Evolutionary conservation across 2,329 filamentous ascomycete genomes (phyloP).

Genomic region (Zymoseptoria passerinii): DNA sequence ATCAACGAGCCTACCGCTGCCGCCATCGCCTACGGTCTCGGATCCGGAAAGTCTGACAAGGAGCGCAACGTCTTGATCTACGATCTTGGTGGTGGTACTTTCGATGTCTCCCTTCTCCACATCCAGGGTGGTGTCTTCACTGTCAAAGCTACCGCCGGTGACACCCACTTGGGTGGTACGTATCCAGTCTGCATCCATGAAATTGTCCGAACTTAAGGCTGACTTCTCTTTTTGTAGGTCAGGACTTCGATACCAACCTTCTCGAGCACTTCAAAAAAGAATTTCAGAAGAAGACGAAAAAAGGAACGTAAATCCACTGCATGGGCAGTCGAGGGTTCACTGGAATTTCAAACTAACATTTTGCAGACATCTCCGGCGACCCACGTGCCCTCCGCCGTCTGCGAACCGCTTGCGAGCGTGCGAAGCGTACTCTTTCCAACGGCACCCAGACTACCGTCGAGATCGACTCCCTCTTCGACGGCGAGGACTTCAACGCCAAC

Average conservation of each 20-base stretch:
- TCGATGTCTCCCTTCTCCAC: conserved; percentile 98
- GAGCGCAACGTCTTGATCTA: conserved; percentile 99
- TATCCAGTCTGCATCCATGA: too few species aligned
- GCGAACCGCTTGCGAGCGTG: conserved; percentile 96
- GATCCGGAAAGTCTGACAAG: conserved; percentile 59
- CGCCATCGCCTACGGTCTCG: conserved; percentile 93
- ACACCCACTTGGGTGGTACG: conserved; percentile 34
- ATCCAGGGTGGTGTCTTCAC: conserved; percentile 99
- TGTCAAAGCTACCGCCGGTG: conserved; percentile 95
- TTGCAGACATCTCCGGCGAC: conserved; percentile 61
- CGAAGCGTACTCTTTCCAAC: conserved; percentile 97
- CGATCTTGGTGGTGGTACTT: conserved; percentile 99
- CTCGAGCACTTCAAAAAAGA: conserved; percentile 97
- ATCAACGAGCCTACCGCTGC: conserved; percentile 99
- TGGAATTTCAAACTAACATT: neutral
- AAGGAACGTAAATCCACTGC: conserved; percentile 34
- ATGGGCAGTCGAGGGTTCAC: too few species aligned
- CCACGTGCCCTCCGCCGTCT: conserved; percentile 90
- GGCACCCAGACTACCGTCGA: conserved; percentile 96
- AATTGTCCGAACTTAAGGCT: too few species aligned
- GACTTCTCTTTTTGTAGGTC: too few species aligned
- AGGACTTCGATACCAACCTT: conserved; percentile 94
- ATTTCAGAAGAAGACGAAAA: conserved; percentile 73
- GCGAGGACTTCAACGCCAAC: conserved; percentile 92
- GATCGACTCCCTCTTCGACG: conserved; percentile 97